These are phyloP conservation scores for Leccinum longicurvipes DNA, from an alignment of 768 basidiomycete species.

Conservation along the genomic window DNA sequence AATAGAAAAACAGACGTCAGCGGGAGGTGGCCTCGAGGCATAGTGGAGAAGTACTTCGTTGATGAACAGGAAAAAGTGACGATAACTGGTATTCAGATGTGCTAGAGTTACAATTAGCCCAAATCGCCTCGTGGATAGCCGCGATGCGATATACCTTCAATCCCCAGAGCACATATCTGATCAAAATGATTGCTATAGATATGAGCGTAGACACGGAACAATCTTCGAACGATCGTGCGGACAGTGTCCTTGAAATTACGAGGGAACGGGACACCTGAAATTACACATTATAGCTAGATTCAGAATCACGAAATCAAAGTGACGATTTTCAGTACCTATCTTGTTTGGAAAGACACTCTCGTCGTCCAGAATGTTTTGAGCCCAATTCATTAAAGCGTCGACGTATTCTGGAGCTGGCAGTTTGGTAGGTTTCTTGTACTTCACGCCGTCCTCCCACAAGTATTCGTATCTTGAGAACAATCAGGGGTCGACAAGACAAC, in stretches of 20 bases:
- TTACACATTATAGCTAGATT: not conserved
- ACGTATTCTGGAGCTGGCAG: conserved; percentile 95
- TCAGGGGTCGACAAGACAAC: not conserved
- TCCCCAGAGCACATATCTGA: conserved; percentile 95
- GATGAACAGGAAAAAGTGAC: conserved; percentile 96
- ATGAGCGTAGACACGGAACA: conserved; percentile 98
- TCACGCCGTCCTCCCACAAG: conserved; percentile 89
- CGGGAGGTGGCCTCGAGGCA: not conserved
- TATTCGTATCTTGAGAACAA: conserved; percentile 75
- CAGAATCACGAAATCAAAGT: conserved; percentile 6
- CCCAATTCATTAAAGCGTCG: conserved; percentile 98
- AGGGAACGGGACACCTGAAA: conserved; percentile 83
- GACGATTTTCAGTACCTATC: conserved; percentile 58
- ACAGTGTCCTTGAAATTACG: conserved; percentile 87
- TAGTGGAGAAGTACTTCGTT: conserved; percentile 67
- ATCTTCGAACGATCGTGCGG: conserved; percentile 83
- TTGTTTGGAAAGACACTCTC: conserved; percentile 91
- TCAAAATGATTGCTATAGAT: conserved; percentile 99
- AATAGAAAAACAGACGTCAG: conserved; percentile 6
- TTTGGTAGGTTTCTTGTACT: conserved; percentile 88
- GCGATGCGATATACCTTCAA: conserved; percentile 68
- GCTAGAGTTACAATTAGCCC: conserved; percentile 45
- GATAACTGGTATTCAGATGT: conserved; percentile 96
- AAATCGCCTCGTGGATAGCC: not conserved
- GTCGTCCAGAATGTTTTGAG: conserved; percentile 89